phyloP scores from a whole-genome alignment of 2,329 filamentous ascomycete species.

The Dactylella cylindrospora region DNA sequence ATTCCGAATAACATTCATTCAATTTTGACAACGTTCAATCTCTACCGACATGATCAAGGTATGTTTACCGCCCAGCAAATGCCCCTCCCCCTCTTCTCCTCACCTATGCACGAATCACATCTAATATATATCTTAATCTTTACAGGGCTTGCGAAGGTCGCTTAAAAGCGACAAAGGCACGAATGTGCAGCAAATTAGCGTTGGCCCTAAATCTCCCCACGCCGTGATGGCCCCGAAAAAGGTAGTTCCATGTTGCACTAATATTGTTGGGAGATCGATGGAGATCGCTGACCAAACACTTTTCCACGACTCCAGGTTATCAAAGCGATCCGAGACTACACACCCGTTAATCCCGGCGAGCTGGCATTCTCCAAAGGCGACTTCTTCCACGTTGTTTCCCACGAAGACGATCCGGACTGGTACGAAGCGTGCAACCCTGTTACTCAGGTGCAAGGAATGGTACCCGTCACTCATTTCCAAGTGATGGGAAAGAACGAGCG shows the following conservation, averaged over 20 bases:
- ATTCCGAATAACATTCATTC: no score
- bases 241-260: conserved; percentile 58
- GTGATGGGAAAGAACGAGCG: conserved; percentile 86
- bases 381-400: conserved; percentile 96
- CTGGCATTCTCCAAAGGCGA: conserved; percentile 91
- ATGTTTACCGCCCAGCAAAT: conserved; percentile 4
- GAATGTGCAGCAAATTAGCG: conserved; percentile 70
- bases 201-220: conserved; percentile 80
- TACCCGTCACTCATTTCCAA: conserved; percentile 93
- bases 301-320: conserved; percentile 69
- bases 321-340: conserved; percentile 91
- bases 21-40: no score
- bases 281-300: conserved; percentile 2
- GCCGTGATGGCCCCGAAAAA: conserved; percentile 92
- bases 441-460: conserved; percentile 81
- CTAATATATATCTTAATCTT: no score
- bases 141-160: conserved; percentile 76
- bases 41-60: conserved; percentile 39
- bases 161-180: conserved; percentile 79
- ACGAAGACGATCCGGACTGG: conserved; percentile 93
- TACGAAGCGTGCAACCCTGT: conserved; percentile 97
- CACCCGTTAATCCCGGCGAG: conserved; percentile 73
- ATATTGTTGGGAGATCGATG: not conserved
- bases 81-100: not conserved
- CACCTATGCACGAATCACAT: no score